phyloP scores from a whole-genome alignment of 805 yeast species.

The Vanderwaltozyma verrucispora region DNA sequence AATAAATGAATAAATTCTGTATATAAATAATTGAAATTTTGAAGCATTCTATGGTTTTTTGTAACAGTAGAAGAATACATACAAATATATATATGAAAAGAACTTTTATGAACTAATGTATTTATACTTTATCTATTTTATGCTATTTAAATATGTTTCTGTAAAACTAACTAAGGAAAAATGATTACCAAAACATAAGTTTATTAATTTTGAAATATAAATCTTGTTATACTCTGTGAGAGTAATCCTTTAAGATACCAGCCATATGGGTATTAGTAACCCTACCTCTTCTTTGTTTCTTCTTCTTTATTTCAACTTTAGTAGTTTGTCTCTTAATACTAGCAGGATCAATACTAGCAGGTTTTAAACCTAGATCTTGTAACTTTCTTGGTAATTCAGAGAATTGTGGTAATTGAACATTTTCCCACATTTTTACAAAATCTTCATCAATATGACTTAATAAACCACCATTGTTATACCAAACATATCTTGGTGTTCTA shows the following conservation, averaged over 20 bases:
- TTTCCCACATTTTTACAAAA: slow-evolving; percentile 73
- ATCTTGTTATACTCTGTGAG: slow-evolving; percentile 24
- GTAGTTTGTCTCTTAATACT: slow-evolving; percentile 57
- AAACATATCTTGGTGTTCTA: slow-evolving; percentile 80
- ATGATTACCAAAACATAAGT: not conserved
- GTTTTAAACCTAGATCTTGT: slow-evolving; percentile 80
- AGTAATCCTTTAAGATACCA: slow-evolving; percentile 85
- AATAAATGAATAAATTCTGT: no score
- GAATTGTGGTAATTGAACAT: slow-evolving; percentile 67
- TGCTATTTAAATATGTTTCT: no score
- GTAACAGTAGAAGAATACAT: no score
- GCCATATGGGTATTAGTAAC: slow-evolving; percentile 95
- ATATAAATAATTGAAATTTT: no score
- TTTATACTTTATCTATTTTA: no score
- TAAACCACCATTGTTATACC: slow-evolving; percentile 81
- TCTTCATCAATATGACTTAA: slow-evolving; percentile 59
- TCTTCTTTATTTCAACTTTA: slow-evolving; percentile 62
- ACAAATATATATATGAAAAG: no score
- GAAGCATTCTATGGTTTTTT: no score
- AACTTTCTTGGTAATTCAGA: slow-evolving; percentile 72
- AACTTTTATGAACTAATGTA: not conserved
- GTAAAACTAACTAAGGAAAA: no score
- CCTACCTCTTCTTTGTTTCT: slow-evolving; percentile 87
- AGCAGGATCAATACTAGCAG: slow-evolving; percentile 97
- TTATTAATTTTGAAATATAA: no score